Evolutionary conservation across 1,284 basidiomycete species (phyloP).

Genomic region (Fomitopsis betulina): DNA sequence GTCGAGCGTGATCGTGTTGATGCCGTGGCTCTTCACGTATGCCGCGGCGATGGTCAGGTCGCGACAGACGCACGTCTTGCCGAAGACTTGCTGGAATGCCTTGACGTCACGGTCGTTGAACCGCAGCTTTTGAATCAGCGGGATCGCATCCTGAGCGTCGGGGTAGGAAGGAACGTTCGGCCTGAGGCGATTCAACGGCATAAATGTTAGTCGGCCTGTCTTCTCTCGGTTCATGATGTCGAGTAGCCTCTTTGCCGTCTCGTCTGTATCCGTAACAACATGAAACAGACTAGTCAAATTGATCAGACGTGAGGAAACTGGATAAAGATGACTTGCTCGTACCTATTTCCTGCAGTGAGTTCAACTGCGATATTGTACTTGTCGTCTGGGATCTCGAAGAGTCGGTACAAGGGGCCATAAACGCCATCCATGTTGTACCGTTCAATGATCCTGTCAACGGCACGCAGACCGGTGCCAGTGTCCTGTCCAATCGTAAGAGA

Average conservation of each 20-base stretch:
- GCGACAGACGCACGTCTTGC: conserved; percentile 93
- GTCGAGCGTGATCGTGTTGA: conserved; percentile 97
- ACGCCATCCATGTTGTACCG: conserved; percentile 75
- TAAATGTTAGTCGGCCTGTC: conserved; percentile 94
- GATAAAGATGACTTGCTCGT: conserved; percentile 6
- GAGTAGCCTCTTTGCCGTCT: conserved; percentile 84
- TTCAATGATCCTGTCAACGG: conserved; percentile 80
- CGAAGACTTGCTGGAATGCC: conserved; percentile 98
- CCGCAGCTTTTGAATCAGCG: conserved; percentile 79
- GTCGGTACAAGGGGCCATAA: conserved; percentile 90
- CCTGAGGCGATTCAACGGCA: conserved; percentile 96
- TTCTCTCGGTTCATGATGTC: conserved; percentile 92
- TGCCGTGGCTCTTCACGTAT: conserved; percentile 90
- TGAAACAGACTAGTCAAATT: conserved; percentile 79
- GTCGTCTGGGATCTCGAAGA: conserved; percentile 87
- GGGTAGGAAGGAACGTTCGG: conserved; percentile 68
- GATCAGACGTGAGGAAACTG: background rate
- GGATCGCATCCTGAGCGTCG: conserved; percentile 84
- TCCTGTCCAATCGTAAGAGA: conserved; percentile 50
- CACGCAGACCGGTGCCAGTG: conserved; percentile 81
- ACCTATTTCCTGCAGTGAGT: conserved; percentile 93
- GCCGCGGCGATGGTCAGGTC: conserved; percentile 91
- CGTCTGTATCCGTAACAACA: conserved; percentile 95
- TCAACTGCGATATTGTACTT: conserved; percentile 94
- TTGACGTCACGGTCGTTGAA: conserved; percentile 73